phyloP scores from a whole-genome alignment of 2,329 filamentous ascomycete species.

The Coniochaeta pulveracea region DNA sequence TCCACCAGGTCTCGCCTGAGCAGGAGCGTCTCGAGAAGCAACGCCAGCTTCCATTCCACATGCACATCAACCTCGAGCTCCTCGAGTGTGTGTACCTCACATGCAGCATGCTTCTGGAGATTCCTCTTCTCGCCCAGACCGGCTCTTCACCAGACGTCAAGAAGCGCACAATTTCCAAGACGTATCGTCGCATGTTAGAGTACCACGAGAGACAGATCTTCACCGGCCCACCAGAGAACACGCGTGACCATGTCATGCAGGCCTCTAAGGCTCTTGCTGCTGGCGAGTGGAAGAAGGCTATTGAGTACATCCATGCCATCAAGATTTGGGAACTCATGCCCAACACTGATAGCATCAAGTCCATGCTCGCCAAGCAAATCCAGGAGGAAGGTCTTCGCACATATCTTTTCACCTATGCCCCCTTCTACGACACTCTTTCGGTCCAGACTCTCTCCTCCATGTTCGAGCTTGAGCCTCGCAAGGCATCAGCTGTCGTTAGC shows the following conservation, averaged over 20 bases:
- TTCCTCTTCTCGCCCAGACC: constrained; percentile 90
- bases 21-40: constrained; percentile 96
- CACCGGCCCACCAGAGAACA: constrained; percentile 96
- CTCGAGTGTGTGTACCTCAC: constrained; percentile 97
- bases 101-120: constrained; percentile 98
- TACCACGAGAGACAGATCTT: constrained; percentile 99
- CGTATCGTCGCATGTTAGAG: constrained; percentile 96
- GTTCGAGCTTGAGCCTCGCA: constrained; percentile 88
- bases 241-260: constrained; percentile 98
- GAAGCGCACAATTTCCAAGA: constrained; percentile 98
- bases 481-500: constrained; percentile 90
- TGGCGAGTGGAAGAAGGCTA: constrained; percentile 97
- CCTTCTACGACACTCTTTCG: constrained; percentile 95
- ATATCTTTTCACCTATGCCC: constrained; percentile 98
- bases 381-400: constrained; percentile 97
- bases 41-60: constrained; percentile 96
- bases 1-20: constrained; percentile 90
- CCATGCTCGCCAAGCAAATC: constrained; percentile 94
- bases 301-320: constrained; percentile 87
- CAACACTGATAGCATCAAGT: constrained; percentile 84
- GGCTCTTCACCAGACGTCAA: constrained; percentile 94
- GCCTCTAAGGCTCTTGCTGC: constrained; percentile 92
- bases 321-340: constrained; percentile 99
- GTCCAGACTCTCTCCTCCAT: constrained; percentile 76
- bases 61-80: constrained; percentile 99